These are phyloP conservation scores for Remersonia thermophila DNA, from an alignment of 2,329 filamentous ascomycete genomes.

Conservation along the genomic window DNA sequence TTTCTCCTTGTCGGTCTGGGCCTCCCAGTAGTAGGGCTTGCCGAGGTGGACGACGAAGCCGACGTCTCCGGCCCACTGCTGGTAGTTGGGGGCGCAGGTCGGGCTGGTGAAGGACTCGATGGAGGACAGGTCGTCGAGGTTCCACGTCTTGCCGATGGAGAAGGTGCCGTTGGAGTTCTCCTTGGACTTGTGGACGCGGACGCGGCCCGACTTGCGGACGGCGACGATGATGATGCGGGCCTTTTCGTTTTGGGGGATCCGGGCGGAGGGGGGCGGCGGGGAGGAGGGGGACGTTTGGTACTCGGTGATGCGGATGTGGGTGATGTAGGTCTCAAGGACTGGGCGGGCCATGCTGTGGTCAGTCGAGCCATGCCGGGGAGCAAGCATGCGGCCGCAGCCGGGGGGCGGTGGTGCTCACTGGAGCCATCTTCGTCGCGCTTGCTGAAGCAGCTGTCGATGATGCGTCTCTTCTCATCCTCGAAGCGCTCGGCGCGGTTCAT, in stretches of 20 bases:
- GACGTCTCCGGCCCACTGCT: constrained; percentile 68
- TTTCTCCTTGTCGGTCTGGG: constrained; percentile 87
- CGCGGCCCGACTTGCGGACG: constrained; percentile 80
- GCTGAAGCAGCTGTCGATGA: constrained; percentile 86
- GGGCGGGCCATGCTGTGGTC: too few species aligned
- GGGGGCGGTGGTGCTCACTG: constrained; percentile 42
- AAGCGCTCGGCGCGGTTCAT: constrained; percentile 62
- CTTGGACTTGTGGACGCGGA: constrained; percentile 92
- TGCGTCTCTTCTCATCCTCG: constrained; percentile 91
- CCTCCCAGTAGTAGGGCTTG: constrained; percentile 96
- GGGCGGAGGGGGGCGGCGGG: constrained; percentile 71
- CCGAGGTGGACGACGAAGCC: constrained; percentile 82
- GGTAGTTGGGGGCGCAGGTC: constrained; percentile 41
- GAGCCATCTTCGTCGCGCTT: constrained; percentile 82
- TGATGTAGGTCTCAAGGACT: constrained; percentile 90
- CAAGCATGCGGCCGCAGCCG: not conserved
- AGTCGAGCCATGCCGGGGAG: constrained; percentile 5
- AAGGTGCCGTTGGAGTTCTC: constrained; percentile 91
- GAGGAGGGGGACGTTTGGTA: constrained; percentile 70
- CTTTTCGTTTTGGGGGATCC: constrained; percentile 64
- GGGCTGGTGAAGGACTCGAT: constrained; percentile 71
- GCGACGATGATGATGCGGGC: constrained; percentile 83
- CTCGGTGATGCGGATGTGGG: constrained; percentile 84
- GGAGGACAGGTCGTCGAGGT: constrained; percentile 73
- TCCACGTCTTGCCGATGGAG: constrained; percentile 97